These are phyloP conservation scores for Dothiorella sarmentorum DNA, from an alignment of 2,329 filamentous ascomycete species.

Conservation along the genomic window DNA sequence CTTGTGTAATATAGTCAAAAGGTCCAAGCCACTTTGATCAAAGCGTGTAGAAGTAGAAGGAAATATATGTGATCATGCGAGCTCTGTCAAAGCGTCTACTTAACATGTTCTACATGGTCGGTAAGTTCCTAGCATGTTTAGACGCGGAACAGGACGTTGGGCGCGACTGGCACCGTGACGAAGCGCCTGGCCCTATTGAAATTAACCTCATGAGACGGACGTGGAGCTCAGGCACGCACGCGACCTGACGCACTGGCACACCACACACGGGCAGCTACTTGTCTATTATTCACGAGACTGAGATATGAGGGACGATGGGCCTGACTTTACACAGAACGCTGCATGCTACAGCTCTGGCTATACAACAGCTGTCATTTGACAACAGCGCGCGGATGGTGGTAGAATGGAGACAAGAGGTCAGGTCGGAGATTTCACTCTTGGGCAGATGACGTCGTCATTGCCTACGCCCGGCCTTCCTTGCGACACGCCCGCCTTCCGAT, in stretches of 20 bases:
- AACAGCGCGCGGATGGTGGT: background rate
- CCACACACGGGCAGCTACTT: too few species aligned
- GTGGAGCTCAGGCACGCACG: background rate
- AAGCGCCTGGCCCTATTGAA: background rate
- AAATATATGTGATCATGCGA: too few species aligned
- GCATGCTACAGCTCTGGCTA: too few species aligned
- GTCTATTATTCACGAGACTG: too few species aligned
- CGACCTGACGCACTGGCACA: background rate
- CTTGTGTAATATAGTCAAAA: too few species aligned
- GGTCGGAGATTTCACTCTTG: background rate
- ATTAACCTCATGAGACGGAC: background rate
- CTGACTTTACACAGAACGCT: too few species aligned
- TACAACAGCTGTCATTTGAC: constrained; percentile 11
- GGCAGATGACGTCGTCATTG: constrained; percentile 15
- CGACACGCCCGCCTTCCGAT: constrained; percentile 11
- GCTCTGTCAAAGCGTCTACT: too few species aligned
- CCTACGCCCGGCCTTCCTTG: background rate
- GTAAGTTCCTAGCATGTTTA: too few species aligned
- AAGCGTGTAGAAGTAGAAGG: too few species aligned
- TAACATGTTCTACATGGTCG: too few species aligned
- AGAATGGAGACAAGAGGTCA: constrained; percentile 1
- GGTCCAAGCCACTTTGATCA: too few species aligned
- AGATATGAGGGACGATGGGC: too few species aligned
- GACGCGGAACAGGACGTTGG: background rate
- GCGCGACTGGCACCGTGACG: background rate